Conservation (phyloP, 371 early-diverging fungal species). For the Rhizopus sp. region DNA sequence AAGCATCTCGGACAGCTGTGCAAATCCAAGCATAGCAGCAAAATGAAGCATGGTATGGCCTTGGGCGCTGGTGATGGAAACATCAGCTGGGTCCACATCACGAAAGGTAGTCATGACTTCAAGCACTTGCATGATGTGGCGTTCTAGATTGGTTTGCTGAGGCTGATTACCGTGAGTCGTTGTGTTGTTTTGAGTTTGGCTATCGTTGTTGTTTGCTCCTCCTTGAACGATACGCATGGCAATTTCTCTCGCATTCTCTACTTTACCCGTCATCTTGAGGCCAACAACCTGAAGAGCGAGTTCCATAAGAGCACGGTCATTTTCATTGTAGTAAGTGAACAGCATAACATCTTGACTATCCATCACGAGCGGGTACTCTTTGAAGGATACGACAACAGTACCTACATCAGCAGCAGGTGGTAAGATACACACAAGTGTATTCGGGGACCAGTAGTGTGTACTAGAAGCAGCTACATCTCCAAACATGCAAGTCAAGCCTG, state of each 20-base stretch:
- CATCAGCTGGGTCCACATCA: conserved; percentile 35
- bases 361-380: conserved; percentile 43
- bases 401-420: conserved; percentile 77
- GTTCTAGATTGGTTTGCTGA: conserved; percentile 31
- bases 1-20: conserved; percentile 22
- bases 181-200: conserved; percentile 23
- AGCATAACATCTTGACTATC: conserved; percentile 55
- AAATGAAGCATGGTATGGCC: conserved; percentile 51
- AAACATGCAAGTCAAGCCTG: conserved; percentile 73
- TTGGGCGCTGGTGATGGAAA: conserved; percentile 39
- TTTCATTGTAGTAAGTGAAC: conserved; percentile 71
- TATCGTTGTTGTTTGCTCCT: conserved; percentile 26
- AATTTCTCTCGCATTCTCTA: conserved; percentile 67
- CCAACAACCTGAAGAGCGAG: conserved; percentile 84
- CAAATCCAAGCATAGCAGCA: conserved; percentile 42
- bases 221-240: conserved; percentile 76
- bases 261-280: conserved; percentile 74
- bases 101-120: conserved; percentile 44
- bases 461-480: conserved; percentile 68
- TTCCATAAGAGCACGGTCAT: conserved; percentile 80
- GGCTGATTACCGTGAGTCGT: conserved; percentile 11
- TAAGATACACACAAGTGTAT: conserved; percentile 75
- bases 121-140: conserved; percentile 44
- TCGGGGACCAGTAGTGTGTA: conserved; percentile 71
- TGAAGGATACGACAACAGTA: conserved; percentile 72